Percentiles rank a stretch among this genome's conserved stretches.
Conservation (phyloP, 1,139 yeast genomes). For the Taphrina deformans region DNA sequence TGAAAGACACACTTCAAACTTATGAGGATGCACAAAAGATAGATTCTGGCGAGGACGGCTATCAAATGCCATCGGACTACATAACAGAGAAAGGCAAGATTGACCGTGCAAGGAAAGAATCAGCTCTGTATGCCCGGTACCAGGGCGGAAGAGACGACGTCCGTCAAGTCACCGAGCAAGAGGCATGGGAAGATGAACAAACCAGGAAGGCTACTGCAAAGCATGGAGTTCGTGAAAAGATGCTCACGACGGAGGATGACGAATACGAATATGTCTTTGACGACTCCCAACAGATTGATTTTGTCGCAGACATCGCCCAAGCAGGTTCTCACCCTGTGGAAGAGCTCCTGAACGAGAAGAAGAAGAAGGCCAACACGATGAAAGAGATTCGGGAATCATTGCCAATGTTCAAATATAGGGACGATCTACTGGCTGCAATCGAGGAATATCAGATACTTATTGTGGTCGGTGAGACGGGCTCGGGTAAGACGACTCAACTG, state of each 20-base stretch:
- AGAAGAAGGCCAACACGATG: constrained; percentile 51
- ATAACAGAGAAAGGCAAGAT: constrained; percentile 55
- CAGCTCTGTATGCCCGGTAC: constrained; percentile 47
- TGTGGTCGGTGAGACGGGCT: constrained; percentile 96
- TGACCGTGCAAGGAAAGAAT: constrained; percentile 56
- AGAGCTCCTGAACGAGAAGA: constrained; percentile 45
- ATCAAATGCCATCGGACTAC: constrained; percentile 61
- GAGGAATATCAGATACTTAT: constrained; percentile 69
- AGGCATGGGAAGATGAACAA: constrained; percentile 69
- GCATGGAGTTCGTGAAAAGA: constrained; percentile 30
- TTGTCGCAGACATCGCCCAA: constrained; percentile 50
- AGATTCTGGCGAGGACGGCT: constrained; percentile 48
- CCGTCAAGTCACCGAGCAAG: constrained; percentile 46
- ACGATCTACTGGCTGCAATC: constrained; percentile 64
- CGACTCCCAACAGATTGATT: constrained; percentile 69
- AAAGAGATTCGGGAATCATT: constrained; percentile 60
- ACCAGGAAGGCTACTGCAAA: constrained; percentile 50
- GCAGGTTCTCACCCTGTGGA: constrained; percentile 28
- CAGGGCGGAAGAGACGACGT: constrained; percentile 41
- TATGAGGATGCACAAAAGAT: constrained; percentile 50
- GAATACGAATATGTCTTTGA: constrained; percentile 84
- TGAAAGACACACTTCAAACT: constrained; percentile 51
- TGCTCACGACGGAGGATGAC: constrained; percentile 44
- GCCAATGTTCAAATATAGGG: constrained; percentile 72
- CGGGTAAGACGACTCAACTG: constrained; percentile 93